phyloP scores from a whole-genome alignment of 2,329 filamentous ascomycete species.

The Alternaria triticimaculans region DNA sequence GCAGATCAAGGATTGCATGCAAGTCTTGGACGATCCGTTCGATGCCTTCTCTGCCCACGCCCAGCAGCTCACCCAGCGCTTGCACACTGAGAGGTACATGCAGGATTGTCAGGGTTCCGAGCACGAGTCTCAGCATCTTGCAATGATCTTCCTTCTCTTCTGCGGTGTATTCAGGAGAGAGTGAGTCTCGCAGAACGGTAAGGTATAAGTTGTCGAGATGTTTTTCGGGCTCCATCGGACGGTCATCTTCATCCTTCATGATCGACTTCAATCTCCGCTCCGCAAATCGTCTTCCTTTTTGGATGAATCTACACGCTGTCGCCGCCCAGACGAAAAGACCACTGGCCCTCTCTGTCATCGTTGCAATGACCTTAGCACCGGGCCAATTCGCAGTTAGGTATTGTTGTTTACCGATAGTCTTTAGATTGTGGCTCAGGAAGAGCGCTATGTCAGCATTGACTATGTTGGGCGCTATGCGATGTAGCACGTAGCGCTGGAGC shows the following conservation, averaged over 20 bases:
- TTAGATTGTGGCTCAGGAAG: constrained; percentile 18
- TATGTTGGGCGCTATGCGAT: constrained; percentile 15
- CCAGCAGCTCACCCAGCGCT: neutral
- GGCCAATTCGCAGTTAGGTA: constrained; percentile 19
- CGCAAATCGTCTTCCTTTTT: neutral
- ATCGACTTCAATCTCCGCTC: neutral
- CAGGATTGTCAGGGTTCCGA: neutral
- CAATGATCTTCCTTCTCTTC: neutral
- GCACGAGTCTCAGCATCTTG: neutral
- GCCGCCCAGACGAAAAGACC: constrained; percentile 49
- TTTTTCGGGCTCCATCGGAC: neutral
- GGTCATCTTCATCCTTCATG: neutral
- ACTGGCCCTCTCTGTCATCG: constrained; percentile 23
- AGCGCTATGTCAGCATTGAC: constrained; percentile 22
- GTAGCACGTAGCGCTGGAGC: constrained; percentile 20
- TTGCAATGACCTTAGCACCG: neutral
- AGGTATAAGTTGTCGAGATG: neutral
- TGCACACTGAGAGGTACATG: neutral
- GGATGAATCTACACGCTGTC: constrained; percentile 33
- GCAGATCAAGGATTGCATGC: neutral
- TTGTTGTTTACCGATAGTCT: neutral
- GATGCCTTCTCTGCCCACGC: neutral
- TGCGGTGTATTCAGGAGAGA: neutral
- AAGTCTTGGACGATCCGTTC: neutral
- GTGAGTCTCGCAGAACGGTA: neutral